Evolutionary conservation across 2,329 filamentous ascomycete genomes (phyloP).

Genomic region (Neurospora sp.): DNA sequence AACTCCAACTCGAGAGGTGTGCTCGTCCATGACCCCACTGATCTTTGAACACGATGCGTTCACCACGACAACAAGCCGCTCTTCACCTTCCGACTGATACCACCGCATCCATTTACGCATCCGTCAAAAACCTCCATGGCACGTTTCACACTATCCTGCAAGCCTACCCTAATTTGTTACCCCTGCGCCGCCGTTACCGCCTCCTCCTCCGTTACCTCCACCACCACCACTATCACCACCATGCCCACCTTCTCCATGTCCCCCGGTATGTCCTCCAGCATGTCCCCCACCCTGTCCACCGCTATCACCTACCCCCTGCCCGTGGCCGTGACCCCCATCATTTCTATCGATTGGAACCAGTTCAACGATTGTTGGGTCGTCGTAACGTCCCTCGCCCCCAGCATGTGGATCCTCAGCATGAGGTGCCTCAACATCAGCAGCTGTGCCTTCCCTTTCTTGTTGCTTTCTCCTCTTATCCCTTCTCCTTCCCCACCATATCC

Average conservation of each 20-base stretch:
- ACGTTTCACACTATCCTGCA: neutral
- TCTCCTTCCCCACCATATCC: neutral
- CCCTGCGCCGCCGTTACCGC: neutral
- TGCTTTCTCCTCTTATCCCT: neutral
- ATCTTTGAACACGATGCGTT: no score
- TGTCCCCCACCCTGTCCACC: neutral
- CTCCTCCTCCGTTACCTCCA: neutral
- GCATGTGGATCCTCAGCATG: neutral
- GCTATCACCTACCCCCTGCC: neutral
- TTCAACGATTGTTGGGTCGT: neutral
- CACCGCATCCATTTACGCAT: no score
- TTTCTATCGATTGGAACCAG: neutral
- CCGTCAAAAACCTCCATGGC: neutral
- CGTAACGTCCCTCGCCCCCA: neutral
- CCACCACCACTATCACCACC: neutral
- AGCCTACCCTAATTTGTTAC: no score
- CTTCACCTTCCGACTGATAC: no score
- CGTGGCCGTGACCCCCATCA: neutral
- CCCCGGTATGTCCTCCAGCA: neutral
- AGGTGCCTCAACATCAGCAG: neutral
- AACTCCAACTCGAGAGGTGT: no score
- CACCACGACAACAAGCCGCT: no score
- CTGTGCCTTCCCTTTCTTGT: neutral
- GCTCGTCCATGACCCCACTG: no score
- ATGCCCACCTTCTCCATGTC: neutral